A percentile compares a stretch with the other conserved stretches of the same genome.
phyloP scores from a whole-genome alignment of 345 rosid genomes.

The Euphorbia peplus region DNA sequence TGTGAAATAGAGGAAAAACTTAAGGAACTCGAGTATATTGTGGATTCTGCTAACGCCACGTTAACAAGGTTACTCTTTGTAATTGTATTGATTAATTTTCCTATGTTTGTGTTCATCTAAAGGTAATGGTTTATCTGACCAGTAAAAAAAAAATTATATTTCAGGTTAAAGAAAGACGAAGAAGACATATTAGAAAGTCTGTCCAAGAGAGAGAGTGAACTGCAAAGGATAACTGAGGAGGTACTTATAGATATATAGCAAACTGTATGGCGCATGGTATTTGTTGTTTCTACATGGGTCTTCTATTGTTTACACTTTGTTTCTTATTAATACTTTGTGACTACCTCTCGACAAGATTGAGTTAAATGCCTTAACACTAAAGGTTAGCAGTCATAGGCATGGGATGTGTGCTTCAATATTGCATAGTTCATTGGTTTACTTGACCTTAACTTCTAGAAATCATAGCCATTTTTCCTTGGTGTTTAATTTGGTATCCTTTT shows the following conservation, averaged over 20 bases:
- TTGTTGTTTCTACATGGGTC: background rate
- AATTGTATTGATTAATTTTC: constrained; percentile 7
- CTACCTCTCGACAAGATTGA: background rate
- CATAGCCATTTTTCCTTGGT: background rate
- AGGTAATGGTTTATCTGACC: constrained; percentile 14
- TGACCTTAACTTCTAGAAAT: background rate
- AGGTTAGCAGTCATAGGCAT: background rate
- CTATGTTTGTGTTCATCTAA: constrained; percentile 11
- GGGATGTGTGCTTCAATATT: background rate
- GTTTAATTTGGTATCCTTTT: background rate
- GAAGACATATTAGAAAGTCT: constrained; percentile 40
- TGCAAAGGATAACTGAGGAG: constrained; percentile 50
- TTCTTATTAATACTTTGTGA: background rate
- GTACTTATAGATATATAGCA: constrained; percentile 32
- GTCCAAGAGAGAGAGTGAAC: constrained; percentile 41
- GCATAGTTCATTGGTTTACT: background rate
- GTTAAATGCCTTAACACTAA: background rate
- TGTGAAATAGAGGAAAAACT: constrained; percentile 68
- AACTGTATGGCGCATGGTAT: background rate
- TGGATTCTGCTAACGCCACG: constrained; percentile 48
- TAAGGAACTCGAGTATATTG: constrained; percentile 48
- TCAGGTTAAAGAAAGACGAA: constrained; percentile 77
- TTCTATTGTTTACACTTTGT: background rate
- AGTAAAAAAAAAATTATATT: constrained; percentile 11
- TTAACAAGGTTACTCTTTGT: constrained; percentile 47